These are phyloP conservation scores for Scedosporium dehoogii DNA, from an alignment of 2,329 filamentous ascomycete genomes.

Conservation along the genomic window DNA sequence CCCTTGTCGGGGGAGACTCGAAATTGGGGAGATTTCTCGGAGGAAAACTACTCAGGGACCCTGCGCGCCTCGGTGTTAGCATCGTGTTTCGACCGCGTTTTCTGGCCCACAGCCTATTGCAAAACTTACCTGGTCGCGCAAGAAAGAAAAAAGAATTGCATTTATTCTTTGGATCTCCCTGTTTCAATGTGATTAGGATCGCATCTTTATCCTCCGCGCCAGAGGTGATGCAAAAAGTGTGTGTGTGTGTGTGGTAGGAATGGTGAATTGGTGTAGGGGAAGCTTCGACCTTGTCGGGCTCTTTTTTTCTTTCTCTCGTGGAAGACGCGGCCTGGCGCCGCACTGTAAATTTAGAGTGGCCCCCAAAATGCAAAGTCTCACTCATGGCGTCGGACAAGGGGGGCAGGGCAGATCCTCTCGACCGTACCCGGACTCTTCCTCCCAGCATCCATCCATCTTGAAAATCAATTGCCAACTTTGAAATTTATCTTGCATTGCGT, in stretches of 20 bases:
- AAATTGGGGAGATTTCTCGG: neutral
- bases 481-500: no score
- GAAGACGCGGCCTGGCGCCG: neutral
- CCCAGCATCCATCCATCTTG: no score
- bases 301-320: neutral
- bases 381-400: no score
- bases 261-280: neutral
- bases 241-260: neutral
- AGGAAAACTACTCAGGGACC: neutral
- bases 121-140: neutral
- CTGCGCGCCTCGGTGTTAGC: neutral
- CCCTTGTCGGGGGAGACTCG: neutral
- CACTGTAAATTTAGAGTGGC: neutral
- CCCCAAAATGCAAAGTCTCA: no score
- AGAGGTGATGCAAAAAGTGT: neutral
- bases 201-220: neutral
- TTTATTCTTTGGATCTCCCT: neutral
- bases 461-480: no score
- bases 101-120: neutral
- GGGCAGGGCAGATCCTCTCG: no score
- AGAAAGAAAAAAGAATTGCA: neutral
- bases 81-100: conserved; percentile 1
- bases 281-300: neutral
- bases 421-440: no score
- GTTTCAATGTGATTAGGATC: neutral